These are phyloP conservation scores for Alternaria dauci DNA, from an alignment of 2,329 filamentous ascomycete species.

Conservation along the genomic window DNA sequence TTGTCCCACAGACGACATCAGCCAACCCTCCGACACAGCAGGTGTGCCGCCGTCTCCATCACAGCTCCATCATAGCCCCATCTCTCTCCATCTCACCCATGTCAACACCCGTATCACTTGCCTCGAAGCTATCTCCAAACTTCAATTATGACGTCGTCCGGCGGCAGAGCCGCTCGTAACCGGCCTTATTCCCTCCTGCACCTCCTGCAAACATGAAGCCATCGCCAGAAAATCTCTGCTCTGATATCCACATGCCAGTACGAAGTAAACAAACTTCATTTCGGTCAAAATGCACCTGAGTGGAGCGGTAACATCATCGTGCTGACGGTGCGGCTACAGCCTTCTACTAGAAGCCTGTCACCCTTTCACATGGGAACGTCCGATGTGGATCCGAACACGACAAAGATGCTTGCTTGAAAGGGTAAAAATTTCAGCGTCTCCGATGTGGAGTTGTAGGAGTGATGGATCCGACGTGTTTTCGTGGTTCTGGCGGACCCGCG, in stretches of 20 bases:
- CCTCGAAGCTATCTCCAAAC: not conserved
- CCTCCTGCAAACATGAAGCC: not conserved
- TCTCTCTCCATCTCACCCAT: not conserved
- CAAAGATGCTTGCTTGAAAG: not conserved
- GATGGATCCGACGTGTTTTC: constrained; percentile 11
- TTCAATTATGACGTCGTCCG: constrained; percentile 10
- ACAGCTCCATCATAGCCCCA: not conserved
- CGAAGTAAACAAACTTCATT: not conserved
- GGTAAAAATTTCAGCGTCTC: constrained; percentile 10
- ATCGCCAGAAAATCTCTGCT: constrained; percentile 12
- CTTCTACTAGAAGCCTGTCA: constrained; percentile 8
- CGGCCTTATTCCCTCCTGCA: constrained; percentile 6
- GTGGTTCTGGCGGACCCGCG: constrained; percentile 1
- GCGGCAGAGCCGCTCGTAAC: not conserved
- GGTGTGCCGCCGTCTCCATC: constrained; percentile 10
- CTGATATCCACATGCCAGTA: constrained; percentile 6
- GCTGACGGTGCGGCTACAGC: constrained; percentile 10
- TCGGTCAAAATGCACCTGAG: constrained; percentile 10
- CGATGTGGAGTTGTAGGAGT: constrained; percentile 1
- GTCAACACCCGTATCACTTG: constrained; percentile 2
- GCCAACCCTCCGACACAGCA: constrained; percentile 5
- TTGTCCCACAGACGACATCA: constrained; percentile 1
- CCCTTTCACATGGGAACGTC: not conserved
- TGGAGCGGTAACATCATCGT: constrained; percentile 14
- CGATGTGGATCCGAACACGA: constrained; percentile 6